Conservation (phyloP, 75 land plant genomes). For the Pinus taeda region DNA sequence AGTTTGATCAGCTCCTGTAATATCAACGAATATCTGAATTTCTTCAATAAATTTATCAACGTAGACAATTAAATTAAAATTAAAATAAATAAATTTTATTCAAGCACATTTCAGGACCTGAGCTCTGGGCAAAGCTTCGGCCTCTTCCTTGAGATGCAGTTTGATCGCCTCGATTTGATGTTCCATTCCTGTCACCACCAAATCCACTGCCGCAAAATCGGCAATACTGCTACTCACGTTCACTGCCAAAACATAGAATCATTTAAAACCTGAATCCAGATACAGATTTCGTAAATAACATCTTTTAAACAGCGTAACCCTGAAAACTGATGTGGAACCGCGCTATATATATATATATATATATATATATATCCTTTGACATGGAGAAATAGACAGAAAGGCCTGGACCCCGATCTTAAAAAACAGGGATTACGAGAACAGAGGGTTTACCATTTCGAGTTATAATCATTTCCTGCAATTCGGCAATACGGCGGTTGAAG, state of each 20-base stretch:
- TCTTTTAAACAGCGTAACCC: background rate
- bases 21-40: background rate
- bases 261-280: background rate
- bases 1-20: conserved; percentile 57
- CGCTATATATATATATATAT: background rate
- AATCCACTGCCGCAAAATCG: conserved; percentile 52
- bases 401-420: background rate
- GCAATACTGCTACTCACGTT: conserved; percentile 26
- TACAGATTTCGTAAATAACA: background rate
- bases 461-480: conserved; percentile 59
- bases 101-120: conserved; percentile 26
- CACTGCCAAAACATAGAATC: conserved; percentile 21
- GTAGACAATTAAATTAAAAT: too few species aligned
- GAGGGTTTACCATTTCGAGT: conserved; percentile 49
- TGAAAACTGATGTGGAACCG: background rate
- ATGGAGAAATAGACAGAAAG: background rate
- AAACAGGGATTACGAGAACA: background rate
- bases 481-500: conserved; percentile 51
- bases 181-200: conserved; percentile 65
- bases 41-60: too few species aligned
- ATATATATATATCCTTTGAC: background rate
- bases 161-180: conserved; percentile 65
- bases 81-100: background rate
- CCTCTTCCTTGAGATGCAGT: conserved; percentile 58
- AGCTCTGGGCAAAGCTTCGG: conserved; percentile 67